Percentiles rank a stretch among this genome's conserved stretches.
Evolutionary conservation across 192 early-diverging fungal genomes (phyloP).

Genomic region (Piromyces finnis): DNA sequence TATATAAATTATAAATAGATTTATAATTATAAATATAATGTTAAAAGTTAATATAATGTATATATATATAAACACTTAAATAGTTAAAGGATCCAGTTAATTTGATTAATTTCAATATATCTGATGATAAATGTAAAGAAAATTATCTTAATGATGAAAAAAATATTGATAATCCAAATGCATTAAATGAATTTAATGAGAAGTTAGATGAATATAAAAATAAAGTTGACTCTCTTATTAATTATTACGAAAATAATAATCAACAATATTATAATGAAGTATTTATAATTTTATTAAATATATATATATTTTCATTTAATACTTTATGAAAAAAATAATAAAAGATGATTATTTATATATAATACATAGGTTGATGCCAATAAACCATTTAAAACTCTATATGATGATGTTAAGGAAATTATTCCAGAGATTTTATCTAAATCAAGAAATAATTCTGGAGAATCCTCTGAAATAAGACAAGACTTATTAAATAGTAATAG

Average conservation of each 20-base stretch:
- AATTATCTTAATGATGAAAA: background rate
- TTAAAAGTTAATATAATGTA: too few species aligned
- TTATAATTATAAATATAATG: too few species aligned
- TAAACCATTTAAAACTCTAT: background rate
- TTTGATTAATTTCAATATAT: background rate
- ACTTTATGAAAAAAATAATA: too few species aligned
- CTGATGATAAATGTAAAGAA: background rate
- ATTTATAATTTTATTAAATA: background rate
- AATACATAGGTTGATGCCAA: background rate
- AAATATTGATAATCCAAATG: background rate
- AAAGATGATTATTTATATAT: too few species aligned
- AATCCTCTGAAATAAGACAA: background rate
- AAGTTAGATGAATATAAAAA: background rate
- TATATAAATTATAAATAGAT: too few species aligned
- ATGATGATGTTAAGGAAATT: background rate
- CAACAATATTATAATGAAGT: background rate
- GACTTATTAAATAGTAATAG: background rate
- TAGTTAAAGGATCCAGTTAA: background rate
- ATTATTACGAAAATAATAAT: background rate
- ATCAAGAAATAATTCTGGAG: background rate
- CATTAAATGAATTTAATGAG: background rate
- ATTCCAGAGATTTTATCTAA: background rate
- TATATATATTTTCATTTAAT: too few species aligned
- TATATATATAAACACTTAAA: too few species aligned
- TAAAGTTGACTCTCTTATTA: background rate